These are phyloP conservation scores for Willaertia magna DNA, from an alignment of 208 protist species.

Conservation along the genomic window DNA sequence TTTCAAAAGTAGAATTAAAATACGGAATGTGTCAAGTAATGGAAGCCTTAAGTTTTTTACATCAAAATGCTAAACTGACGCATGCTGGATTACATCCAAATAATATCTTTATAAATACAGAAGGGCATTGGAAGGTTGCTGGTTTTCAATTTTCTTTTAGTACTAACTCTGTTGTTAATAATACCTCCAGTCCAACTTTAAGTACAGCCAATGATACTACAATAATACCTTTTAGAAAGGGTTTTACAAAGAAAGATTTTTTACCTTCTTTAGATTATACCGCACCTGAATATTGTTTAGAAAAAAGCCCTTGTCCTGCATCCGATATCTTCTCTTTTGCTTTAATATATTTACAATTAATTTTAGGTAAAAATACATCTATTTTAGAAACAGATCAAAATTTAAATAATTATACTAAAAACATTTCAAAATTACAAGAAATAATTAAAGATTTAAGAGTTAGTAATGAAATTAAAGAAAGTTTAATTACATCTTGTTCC, in stretches of 20 bases:
- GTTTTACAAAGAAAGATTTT: not conserved
- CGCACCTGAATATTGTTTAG: slow-evolving; percentile 1
- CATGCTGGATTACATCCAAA: not conserved
- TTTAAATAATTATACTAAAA: not conserved
- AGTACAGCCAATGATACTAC: not conserved
- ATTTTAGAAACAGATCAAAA: not conserved
- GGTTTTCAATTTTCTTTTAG: not conserved
- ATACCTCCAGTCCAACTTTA: not conserved
- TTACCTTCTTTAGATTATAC: slow-evolving; percentile 3
- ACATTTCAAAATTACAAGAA: not conserved
- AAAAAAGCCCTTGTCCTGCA: not conserved
- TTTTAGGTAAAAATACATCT: not conserved
- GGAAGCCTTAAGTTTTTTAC: not conserved
- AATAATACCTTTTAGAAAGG: not conserved
- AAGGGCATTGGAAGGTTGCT: slow-evolving; percentile 1
- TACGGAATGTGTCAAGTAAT: slow-evolving; percentile 14
- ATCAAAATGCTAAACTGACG: not conserved
- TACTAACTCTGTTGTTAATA: not conserved
- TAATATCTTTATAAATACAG: not conserved
- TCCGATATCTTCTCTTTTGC: slow-evolving; percentile 6
- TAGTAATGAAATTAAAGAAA: not conserved
- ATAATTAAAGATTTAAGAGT: not conserved
- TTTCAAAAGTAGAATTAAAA: not conserved
- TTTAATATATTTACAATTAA: not conserved
- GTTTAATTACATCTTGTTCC: not conserved